Base-by-base conservation (phyloP, 2,329 filamentous ascomycete genomes). In the Alternaria ventricosa region DNA sequence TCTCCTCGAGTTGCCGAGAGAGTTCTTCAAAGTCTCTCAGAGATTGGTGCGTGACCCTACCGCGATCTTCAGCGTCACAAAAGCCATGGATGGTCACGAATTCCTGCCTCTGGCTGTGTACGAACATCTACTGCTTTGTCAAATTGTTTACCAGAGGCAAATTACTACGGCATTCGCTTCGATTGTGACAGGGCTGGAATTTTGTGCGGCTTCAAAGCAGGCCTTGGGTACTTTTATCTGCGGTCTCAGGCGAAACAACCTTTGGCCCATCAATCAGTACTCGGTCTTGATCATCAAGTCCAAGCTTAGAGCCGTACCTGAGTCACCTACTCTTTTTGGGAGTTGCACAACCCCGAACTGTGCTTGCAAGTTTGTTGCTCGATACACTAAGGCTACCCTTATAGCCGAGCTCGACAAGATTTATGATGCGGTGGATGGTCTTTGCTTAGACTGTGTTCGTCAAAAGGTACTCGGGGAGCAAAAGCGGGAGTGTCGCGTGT, bases 1-100 rank as follows among this genome's bases (percentile, higher is more conserved):
- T 45, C 18, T 66, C 5, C 41, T 67, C 1, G 65, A 66, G 28
- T 41, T 69, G 5, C 57, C 62, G 4, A 20, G 49, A 5, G 58
- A 64, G 10, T 70, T 66, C 45, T 47, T 2, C 45, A 47, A 12
- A 4, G 45, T 47, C 2, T 36, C 33, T 36, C 33, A 36, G 33
- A 36, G 33, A 36, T 3, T 36, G 33, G 8, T 36, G 1, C 33
- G 33, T 2, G 33, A n/a, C 2, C 33, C 1, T 2, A 36, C 4
- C 33, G 2, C 33, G 33, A 36, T n/a, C 33, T 2, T 36, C 33
- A 36, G 33, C 4, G 33, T 36, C 2, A 36, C 33, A 36, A 5
- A 36, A 47, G 45, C 45, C 15, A 47, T 11, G 8, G 45, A 15
- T 1, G 45, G 22, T 15, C 45, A 47, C 2, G 45, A 47, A 3